Evolutionary conservation across 179 eudicot genomes (phyloP).

Genomic region (Beta macrorhiza): DNA sequence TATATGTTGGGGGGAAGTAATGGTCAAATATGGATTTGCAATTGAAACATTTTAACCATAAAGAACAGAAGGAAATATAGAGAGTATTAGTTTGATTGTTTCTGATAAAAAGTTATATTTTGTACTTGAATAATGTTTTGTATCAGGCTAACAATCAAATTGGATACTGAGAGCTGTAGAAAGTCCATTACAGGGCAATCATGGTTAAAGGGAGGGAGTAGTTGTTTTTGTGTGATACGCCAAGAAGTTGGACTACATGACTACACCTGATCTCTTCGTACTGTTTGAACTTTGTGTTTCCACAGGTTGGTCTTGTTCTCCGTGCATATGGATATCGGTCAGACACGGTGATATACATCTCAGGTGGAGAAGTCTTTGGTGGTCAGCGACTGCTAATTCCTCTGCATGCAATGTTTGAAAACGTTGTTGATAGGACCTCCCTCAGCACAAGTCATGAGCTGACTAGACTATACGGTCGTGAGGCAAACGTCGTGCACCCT

Average conservation of each 20-base stretch:
- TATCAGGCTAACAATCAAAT: not conserved
- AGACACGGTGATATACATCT: slow-evolving; percentile 72
- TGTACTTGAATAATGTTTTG: not conserved
- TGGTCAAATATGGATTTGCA: too few species aligned
- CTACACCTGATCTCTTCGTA: not conserved
- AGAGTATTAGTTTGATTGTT: too few species aligned
- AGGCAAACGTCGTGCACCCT: slow-evolving; percentile 50
- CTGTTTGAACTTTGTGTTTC: slow-evolving; percentile 7
- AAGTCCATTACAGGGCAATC: not conserved
- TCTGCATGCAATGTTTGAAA: slow-evolving; percentile 85
- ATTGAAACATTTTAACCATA: too few species aligned
- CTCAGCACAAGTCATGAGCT: slow-evolving; percentile 67
- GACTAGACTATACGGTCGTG: slow-evolving; percentile 67
- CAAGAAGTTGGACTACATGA: not conserved
- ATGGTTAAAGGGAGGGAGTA: not conserved
- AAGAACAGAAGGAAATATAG: too few species aligned
- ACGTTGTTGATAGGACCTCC: slow-evolving; percentile 79
- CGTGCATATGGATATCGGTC: slow-evolving; percentile 87
- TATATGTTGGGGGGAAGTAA: too few species aligned
- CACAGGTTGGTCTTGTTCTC: slow-evolving; percentile 76
- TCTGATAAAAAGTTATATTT: too few species aligned
- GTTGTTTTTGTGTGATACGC: not conserved
- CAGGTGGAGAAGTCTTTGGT: slow-evolving; percentile 95
- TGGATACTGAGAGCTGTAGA: too few species aligned
- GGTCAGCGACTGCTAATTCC: slow-evolving; percentile 84